Conservation (phyloP, 139 green algal genomes). For the Coelastrella sp. region DNA sequence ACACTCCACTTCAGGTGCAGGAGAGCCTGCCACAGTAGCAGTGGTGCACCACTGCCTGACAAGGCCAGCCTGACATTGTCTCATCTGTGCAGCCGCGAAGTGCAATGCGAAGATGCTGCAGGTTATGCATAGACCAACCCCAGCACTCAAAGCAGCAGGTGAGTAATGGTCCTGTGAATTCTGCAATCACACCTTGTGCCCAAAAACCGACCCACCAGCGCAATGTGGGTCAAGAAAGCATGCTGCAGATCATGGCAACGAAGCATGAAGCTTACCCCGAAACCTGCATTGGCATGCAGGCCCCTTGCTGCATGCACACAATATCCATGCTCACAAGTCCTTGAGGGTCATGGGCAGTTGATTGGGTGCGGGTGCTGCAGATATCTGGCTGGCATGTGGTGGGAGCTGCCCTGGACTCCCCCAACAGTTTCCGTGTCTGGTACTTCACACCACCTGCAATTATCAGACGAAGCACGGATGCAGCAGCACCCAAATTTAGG, state of each 20-base stretch:
- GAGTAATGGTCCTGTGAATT: background rate
- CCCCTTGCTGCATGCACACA: too few species aligned
- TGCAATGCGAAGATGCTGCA: background rate
- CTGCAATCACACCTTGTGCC: background rate
- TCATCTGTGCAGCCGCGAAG: background rate
- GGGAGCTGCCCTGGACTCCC: constrained; percentile 34
- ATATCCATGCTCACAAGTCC: too few species aligned
- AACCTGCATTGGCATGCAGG: too few species aligned
- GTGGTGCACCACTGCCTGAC: background rate
- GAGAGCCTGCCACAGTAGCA: background rate
- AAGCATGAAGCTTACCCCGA: too few species aligned
- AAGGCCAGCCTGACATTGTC: background rate
- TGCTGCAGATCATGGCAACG: too few species aligned
- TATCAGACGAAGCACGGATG: background rate
- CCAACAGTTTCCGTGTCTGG: constrained; percentile 31
- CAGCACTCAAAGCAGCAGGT: constrained; percentile 20
- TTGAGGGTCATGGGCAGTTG: too few species aligned
- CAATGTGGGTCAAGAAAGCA: too few species aligned
- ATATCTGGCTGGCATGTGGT: constrained; percentile 18
- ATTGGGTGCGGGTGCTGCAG: background rate
- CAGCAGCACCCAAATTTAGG: constrained; percentile 1
- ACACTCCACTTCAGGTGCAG: constrained; percentile 6
- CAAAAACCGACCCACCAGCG: too few species aligned
- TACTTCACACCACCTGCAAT: constrained; percentile 4
- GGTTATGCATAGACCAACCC: background rate